These are phyloP conservation scores for Trichoderma harzianum DNA, from an alignment of 2,329 filamentous ascomycete species.

Conservation along the genomic window DNA sequence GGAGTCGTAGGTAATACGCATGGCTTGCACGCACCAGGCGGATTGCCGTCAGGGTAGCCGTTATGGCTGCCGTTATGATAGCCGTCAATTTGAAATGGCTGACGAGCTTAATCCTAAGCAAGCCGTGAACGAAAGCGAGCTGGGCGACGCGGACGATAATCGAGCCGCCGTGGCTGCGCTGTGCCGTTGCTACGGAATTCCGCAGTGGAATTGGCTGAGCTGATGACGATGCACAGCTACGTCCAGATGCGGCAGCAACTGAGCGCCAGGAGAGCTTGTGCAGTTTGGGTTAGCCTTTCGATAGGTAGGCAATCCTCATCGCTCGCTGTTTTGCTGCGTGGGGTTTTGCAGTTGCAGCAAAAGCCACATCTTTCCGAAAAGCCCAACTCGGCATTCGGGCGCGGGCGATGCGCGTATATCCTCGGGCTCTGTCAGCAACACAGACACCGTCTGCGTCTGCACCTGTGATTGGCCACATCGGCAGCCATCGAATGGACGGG, in stretches of 20 bases:
- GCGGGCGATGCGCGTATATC: conserved; percentile 3
- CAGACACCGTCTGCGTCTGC: neutral
- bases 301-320: neutral
- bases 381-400: conserved; percentile 13
- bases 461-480: neutral
- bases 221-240: neutral
- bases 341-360: neutral
- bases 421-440: neutral
- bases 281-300: neutral
- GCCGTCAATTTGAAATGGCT: neutral
- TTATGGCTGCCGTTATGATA: neutral
- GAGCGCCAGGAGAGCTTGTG: neutral
- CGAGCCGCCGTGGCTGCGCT: neutral
- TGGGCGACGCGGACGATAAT: neutral
- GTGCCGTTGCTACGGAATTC: neutral
- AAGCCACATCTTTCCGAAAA: neutral
- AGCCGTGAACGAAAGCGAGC: neutral
- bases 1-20: too few relatives aligned
- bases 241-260: neutral
- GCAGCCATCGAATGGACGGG: neutral
- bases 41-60: neutral
- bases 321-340: neutral
- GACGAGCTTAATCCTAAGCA: neutral
- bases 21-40: neutral
- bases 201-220: neutral